Base-by-base conservation (phyloP, 352 stramenopile species). In the Phytophthora boehmeriae region DNA sequence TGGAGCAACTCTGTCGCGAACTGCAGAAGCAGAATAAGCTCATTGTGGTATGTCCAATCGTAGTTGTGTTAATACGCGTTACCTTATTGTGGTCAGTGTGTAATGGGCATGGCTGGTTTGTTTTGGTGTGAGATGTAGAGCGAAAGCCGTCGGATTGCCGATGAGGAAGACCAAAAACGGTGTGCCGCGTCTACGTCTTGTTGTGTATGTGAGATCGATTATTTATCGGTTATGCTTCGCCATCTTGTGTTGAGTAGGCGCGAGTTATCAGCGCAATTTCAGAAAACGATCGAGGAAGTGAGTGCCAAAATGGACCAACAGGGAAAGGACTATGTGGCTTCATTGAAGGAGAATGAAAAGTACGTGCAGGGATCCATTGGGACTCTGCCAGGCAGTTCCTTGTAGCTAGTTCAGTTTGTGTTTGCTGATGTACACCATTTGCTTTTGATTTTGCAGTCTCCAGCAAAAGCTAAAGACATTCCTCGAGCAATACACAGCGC, bases 281-380 rank as follows among this genome's bases (percentile, higher is more conserved):
- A 96, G 27, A 94, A 80, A 43, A 96, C 87, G 17, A 94, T 96
- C 27, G 87, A 94, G 62, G 85, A 94, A 71, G 87, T 96, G 44
- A 92, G 87, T 65, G 57, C 71, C n/a, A 96, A 94, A 64, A 96
- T 96, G 87, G 87, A 96, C 32, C 78, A 93, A 41, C 85, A 96
- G 50, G 74, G 81, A 32, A 76, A 93, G 22, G 87, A 96, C 65
- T 94, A 96, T 62, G 77, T 96, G 48, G 63, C 80, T 3, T 92
- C 87, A 8, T 63, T 96, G 22, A 84, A 92, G 60, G 87, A 96
- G 44, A 96, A 96, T 51, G 87, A 96, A 60, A 86, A 66, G 80
- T 92, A 70, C 36, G 73, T 70, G 25, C 25, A n/a, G n/a, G n/a
- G n/a, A n/a, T n/a, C n/a, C n/a, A n/a, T 30, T 30, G 25, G 25